Evolutionary conservation across 495 filamentous ascomycete genomes (phyloP).

Genomic region (Echria macrotheca): DNA sequence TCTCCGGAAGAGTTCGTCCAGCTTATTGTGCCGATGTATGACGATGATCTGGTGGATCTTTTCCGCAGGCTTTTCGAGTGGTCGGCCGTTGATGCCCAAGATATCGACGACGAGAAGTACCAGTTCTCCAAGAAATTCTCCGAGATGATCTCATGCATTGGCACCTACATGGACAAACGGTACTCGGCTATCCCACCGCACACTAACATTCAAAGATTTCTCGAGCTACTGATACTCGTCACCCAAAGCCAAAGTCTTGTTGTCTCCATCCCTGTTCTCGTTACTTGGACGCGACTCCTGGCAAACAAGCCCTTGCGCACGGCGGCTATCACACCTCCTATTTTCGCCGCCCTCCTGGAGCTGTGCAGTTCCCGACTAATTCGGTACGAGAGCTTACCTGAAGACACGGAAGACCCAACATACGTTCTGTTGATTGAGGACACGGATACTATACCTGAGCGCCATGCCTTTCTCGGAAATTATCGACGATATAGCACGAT

Average conservation of each 20-base stretch:
- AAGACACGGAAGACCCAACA: conserved; percentile 72
- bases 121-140: conserved; percentile 87
- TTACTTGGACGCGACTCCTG: conserved; percentile 79
- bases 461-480: conserved; percentile 95
- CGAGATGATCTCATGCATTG: conserved; percentile 84
- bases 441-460: conserved; percentile 89
- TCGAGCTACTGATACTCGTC: conserved; percentile 72
- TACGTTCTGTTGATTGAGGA: conserved; percentile 82
- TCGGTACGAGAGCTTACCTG: conserved; percentile 78
- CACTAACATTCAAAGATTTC: conserved; percentile 64
- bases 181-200: conserved; percentile 50
- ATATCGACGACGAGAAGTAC: conserved; percentile 88
- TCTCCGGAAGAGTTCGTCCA: conserved; percentile 73
- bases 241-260: conserved; percentile 80
- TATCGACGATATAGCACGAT: conserved; percentile 84
- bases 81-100: conserved; percentile 69
- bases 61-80: conserved; percentile 74
- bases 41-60: conserved; percentile 61
- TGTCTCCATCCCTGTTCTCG: conserved; percentile 87
- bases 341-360: conserved; percentile 71
- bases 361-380: conserved; percentile 71
- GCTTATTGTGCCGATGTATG: conserved; percentile 74
- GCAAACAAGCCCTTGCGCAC: conserved; percentile 59
- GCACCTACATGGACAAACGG: conserved; percentile 74
- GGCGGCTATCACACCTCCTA: conserved; percentile 55